Evolutionary conservation across 305 asterid genomes (phyloP).

Genomic region (Fraxinus paxiana): DNA sequence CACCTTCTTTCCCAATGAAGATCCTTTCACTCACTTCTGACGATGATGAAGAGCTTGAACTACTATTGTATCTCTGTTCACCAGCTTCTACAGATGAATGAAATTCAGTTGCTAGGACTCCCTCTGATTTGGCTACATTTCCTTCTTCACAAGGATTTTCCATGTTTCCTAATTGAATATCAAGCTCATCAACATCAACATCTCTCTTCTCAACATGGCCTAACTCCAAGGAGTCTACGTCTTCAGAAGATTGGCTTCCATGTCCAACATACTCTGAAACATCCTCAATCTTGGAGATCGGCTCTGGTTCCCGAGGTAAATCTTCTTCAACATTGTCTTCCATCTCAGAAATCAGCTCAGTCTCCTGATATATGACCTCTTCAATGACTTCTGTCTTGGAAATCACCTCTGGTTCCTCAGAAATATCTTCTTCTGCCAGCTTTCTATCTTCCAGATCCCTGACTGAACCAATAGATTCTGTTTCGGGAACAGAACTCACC

Average conservation of each 20-base stretch:
- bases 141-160: conserved; percentile 21
- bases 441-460: conserved; percentile 36
- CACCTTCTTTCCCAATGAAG: conserved; percentile 35
- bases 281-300: conserved; percentile 35
- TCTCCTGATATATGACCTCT: conserved; percentile 22
- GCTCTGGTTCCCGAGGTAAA: conserved; percentile 22
- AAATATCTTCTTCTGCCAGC: conserved; percentile 27
- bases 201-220: conserved; percentile 32
- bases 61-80: conserved; percentile 23
- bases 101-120: conserved; percentile 20
- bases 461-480: conserved; percentile 39
- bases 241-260: conserved; percentile 69
- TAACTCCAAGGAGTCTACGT: conserved; percentile 31
- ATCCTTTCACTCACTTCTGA: conserved; percentile 45
- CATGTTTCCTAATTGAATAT: conserved; percentile 5
- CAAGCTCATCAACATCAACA: conserved; percentile 29
- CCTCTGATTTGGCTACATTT: conserved; percentile 24
- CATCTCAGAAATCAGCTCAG: conserved; percentile 20
- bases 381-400: conserved; percentile 15
- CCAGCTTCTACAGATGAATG: conserved; percentile 24
- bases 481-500: conserved; percentile 37
- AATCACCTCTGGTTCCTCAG: conserved; percentile 9
- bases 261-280: conserved; percentile 49
- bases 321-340: conserved; percentile 26
- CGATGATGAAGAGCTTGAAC: conserved; percentile 45